Evolutionary conservation across 78 protist genomes (phyloP).

Genomic region (Cavenderia fasciculata): DNA sequence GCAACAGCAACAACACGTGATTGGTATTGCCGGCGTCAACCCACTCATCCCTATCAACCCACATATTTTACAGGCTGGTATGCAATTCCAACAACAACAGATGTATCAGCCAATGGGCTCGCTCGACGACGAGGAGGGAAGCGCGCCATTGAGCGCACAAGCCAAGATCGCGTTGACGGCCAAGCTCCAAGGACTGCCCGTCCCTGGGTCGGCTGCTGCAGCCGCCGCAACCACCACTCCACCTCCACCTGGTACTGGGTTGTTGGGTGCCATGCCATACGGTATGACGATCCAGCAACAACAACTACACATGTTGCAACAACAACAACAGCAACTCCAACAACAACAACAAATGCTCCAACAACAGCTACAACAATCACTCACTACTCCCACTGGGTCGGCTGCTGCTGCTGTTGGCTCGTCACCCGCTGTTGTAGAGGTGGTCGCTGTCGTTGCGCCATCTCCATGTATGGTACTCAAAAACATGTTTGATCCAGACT

Average conservation of each 20-base stretch:
- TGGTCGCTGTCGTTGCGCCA: not conserved
- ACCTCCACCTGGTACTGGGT: no score
- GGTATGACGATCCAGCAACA: not conserved
- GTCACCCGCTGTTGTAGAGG: not conserved
- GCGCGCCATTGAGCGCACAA: no score
- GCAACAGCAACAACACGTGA: no score
- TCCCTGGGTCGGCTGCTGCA: no score
- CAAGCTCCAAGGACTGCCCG: conserved; percentile 4
- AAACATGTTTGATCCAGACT: conserved; percentile 74
- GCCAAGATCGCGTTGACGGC: conserved; percentile 39
- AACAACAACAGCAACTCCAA: not conserved
- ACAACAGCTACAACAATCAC: no score
- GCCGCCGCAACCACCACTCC: not conserved
- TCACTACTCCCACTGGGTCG: not conserved
- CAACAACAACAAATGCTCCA: no score
- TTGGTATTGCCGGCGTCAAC: not conserved
- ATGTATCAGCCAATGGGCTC: conserved; percentile 36
- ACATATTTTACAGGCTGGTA: not conserved
- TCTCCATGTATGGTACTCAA: conserved; percentile 33
- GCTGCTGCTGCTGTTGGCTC: no score
- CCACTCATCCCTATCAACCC: not conserved
- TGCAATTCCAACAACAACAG: not conserved
- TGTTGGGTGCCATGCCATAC: not conserved
- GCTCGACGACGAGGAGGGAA: conserved; percentile 61
- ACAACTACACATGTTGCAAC: not conserved